Evolutionary conservation across 2,329 filamentous ascomycete genomes (phyloP), one percentile per base, ranked within the genome.

Genomic region (Periconia sp.): DNA sequence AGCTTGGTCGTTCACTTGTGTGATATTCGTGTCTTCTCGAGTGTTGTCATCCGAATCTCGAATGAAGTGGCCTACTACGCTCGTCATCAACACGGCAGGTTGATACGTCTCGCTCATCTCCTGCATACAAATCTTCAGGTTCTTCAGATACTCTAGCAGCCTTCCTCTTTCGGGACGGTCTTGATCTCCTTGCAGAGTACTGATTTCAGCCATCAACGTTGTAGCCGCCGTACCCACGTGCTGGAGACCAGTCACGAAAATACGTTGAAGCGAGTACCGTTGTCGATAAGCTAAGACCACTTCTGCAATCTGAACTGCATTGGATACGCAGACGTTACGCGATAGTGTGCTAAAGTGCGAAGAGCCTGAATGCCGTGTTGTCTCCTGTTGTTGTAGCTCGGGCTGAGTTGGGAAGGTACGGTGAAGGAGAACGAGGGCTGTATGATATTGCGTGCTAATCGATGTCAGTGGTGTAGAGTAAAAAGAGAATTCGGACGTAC

Each of bases 161-260:
- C 40, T 15, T 6, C n/a, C 28, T 22, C 43, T 30, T 17, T 50
- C 35, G 1, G 4, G 26, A 13, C 21, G 11, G 9, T 39, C 38
- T 29, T 23, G 26, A 21, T 40, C 41, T 15, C 16, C 28, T 24
- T 50, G 48, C 11, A 51, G 31, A 25, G 44, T 46, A 18, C 40
- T 50, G 18, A 54, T 36, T 33, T 52, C 50, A 23, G 44, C 48
- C 43, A 53, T 53, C 2, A 53, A 33, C 6, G 50, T 43, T 22
- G 50, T 53, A 3, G 50, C 50, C 4, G 47, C 47, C 2, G 50
- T 53, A 8, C 50, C 50, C n/a, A 49, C 37, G 23, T 53, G 50
- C 23, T 54, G 51, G 1, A 54, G 36, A 2, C 48, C 51, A 15
- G 48, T 52, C 10, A 47, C 41, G 32, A 52, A 54, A 21, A 48